Evolutionary conservation across 192 early-diverging fungal genomes (phyloP), one percentile per base, ranked within the genome.

Genomic region (Coemansia erecta): DNA sequence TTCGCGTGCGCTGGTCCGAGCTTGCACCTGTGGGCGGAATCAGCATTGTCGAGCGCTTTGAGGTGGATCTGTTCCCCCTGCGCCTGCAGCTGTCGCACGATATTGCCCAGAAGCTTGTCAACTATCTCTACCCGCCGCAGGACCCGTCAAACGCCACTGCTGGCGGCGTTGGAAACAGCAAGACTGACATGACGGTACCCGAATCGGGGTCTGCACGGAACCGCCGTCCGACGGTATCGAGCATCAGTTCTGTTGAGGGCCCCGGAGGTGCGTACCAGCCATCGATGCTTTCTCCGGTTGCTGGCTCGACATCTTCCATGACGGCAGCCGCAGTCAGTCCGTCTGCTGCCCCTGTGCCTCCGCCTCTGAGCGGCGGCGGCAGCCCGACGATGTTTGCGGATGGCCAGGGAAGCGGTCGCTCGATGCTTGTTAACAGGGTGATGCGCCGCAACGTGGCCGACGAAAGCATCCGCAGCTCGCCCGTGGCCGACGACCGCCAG

Each of bases 1-100:
- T 97, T 1, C 82, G 94, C 22, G 86, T 94, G 14, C 89, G 88
- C 62, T 87, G 89, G 83, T 68, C 63, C 1, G 83, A 91, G 35
- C 75, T 91, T 52, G 89, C 94, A 3, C 90, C 94, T 0, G 92
- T 97, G 1, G 94, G 88, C 24, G 94, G 94, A 17, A 97, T 97
- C 56, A 82, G 84, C 23, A 90, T 97, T 14, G 86, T 97, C 42
- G 90, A 94, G 58, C 90, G 93, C 39, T 87, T 97, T 63, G 94
- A 95, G 69, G 81, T 95, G 40, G 87, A 93, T 54, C 71, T 97
- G 52, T 86, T 82, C 52, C 94, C 94, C 1, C 63, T 94, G 13
- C 81, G 89, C 4, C 69, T 96, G 22, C 90, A 93, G 73, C 80
- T 93, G 44, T 94, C 90, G 1, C 87, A 93, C 58, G 93, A 94